A percentile compares a stretch with the other conserved stretches of the same genome.
Conservation (phyloP, 1,139 yeast genomes). For the Lodderomyces theae region DNA sequence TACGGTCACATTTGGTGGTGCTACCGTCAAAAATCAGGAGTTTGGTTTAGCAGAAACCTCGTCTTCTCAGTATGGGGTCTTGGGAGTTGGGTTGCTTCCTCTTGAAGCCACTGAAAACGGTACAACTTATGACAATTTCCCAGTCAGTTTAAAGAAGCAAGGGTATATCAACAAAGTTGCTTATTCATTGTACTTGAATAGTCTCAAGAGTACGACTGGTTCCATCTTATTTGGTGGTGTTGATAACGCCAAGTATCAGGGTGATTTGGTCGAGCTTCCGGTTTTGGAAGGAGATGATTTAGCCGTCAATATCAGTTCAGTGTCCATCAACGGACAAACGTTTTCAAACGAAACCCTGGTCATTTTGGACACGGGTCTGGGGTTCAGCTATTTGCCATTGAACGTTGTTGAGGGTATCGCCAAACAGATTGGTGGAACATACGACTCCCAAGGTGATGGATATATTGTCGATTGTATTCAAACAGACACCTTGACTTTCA, state of each 20-base stretch:
- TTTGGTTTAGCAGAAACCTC: constrained; percentile 48
- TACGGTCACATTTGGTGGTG: constrained; percentile 14
- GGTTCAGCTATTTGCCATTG: constrained; percentile 27
- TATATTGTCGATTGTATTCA: constrained; percentile 11
- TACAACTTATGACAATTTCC: constrained; percentile 37
- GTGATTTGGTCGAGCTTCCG: constrained; percentile 31
- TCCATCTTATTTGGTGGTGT: constrained; percentile 56
- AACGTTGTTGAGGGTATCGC: constrained; percentile 20
- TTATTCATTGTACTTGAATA: constrained; percentile 54
- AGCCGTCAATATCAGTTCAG: constrained; percentile 7
- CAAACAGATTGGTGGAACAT: constrained; percentile 17
- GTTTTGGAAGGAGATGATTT: constrained; percentile 17
- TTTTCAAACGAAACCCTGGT: neutral
- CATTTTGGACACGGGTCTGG: constrained; percentile 26
- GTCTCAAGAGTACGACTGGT: constrained; percentile 39
- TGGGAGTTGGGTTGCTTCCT: constrained; percentile 43
- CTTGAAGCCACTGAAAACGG: constrained; percentile 12
- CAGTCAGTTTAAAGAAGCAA: constrained; percentile 48
- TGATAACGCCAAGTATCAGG: constrained; percentile 51
- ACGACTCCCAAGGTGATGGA: neutral
- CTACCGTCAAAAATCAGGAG: constrained; percentile 14
- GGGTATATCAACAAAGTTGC: constrained; percentile 49
- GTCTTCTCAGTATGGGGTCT: constrained; percentile 41
- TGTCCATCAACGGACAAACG: constrained; percentile 7
- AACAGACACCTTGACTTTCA: constrained; percentile 20